Conservation (phyloP, 176 grass and related monocot species). For the Tuctoria greenei region DNA sequence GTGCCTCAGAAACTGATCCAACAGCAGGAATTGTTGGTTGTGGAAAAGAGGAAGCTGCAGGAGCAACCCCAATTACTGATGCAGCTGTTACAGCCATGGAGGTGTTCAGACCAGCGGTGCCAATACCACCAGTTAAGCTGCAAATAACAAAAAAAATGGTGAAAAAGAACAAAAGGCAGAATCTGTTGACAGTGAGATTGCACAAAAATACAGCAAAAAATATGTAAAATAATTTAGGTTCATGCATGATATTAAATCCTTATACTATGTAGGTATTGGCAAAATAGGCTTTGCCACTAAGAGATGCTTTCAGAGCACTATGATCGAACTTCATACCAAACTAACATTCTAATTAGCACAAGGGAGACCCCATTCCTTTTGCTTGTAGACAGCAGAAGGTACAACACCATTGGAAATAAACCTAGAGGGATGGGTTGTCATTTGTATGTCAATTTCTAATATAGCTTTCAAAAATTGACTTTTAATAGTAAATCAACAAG, state of each 20-base stretch:
- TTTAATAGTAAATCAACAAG: not conserved
- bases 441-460: not conserved
- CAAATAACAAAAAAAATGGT: conserved; percentile 31
- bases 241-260: not conserved
- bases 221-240: not conserved
- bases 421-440: not conserved
- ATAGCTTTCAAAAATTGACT: not conserved
- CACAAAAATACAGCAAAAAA: not conserved
- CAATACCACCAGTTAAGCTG: conserved; percentile 72
- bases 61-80: conserved; percentile 58
- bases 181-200: not conserved
- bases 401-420: not conserved
- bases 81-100: conserved; percentile 50
- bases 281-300: not conserved
- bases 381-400: not conserved
- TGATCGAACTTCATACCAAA: not conserved
- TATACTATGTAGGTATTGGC: not conserved
- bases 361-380: not conserved
- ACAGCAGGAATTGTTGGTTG: conserved; percentile 48
- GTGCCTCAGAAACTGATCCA: conserved; percentile 46
- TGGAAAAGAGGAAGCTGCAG: conserved; percentile 41
- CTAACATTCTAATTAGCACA: not conserved
- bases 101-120: conserved; percentile 42
- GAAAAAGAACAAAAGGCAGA: not conserved
- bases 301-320: not conserved